Percentiles rank a stretch among this genome's conserved stretches.
phyloP scores from a whole-genome alignment of 2,329 filamentous ascomycete genomes.

The Aspergillus vadensis region DNA sequence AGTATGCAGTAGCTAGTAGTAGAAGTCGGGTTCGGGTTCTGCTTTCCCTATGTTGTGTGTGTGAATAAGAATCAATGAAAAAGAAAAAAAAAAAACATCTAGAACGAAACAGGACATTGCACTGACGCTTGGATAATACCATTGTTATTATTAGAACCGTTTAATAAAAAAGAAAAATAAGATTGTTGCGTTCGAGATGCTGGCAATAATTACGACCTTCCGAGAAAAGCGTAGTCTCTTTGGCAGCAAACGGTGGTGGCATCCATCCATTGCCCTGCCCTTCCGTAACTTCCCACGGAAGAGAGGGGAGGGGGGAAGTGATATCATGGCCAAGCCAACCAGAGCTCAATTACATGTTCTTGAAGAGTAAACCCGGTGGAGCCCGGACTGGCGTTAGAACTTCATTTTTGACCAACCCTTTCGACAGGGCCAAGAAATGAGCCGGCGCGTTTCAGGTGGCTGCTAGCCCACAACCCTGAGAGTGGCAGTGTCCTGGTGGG shows the following conservation, averaged over 20 bases:
- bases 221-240: too few relatives aligned
- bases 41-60: too few relatives aligned
- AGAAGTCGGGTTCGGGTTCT: too few relatives aligned
- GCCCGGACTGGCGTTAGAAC: background rate
- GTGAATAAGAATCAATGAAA: too few relatives aligned
- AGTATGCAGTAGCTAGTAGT: too few relatives aligned
- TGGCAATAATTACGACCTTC: too few relatives aligned
- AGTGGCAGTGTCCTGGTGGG: constrained; percentile 32
- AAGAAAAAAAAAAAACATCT: too few relatives aligned
- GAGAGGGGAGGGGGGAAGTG: background rate
- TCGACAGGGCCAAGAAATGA: constrained; percentile 5
- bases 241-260: too few relatives aligned
- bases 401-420: background rate
- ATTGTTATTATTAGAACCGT: background rate
- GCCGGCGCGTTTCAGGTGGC: constrained; percentile 33
- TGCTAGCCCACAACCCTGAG: constrained; percentile 35
- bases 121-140: background rate
- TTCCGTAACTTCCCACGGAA: too few relatives aligned
- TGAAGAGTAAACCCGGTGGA: constrained; percentile 1
- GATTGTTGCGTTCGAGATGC: background rate
- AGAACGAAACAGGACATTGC: too few relatives aligned
- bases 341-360: constrained; percentile 2
- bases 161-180: background rate
- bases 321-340: constrained; percentile 9
- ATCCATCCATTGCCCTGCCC: too few relatives aligned